A percentile compares a stretch with the other conserved stretches of the same genome.
Evolutionary conservation across 441 rosid species (phyloP).

Genomic region (Kokia cookei): DNA sequence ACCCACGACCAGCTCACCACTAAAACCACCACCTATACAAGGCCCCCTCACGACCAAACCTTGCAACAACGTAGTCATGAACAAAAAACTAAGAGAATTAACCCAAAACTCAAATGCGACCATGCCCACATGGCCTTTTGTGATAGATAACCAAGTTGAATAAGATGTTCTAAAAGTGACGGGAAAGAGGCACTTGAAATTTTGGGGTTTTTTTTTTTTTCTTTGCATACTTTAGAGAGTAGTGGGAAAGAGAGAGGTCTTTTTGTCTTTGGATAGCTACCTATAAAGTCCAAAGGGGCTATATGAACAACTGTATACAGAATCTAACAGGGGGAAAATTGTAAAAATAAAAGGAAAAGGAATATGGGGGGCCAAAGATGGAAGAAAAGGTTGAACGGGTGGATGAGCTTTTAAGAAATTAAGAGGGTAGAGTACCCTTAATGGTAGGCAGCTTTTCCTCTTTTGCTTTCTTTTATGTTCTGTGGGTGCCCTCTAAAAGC

Average conservation of each 20-base stretch:
- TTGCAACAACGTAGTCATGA: too few species aligned
- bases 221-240: background rate
- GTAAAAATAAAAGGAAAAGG: background rate
- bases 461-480: background rate
- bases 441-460: constrained; percentile 25
- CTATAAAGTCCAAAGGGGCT: constrained; percentile 6
- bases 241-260: constrained; percentile 12
- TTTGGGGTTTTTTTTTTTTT: background rate
- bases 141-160: background rate
- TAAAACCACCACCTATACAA: too few species aligned
- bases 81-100: background rate
- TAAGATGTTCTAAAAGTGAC: constrained; percentile 7
- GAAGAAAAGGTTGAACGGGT: background rate
- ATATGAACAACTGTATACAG: background rate
- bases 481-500: constrained; percentile 22
- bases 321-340: constrained; percentile 1
- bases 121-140: constrained; percentile 8
- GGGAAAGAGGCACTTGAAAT: background rate
- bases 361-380: background rate
- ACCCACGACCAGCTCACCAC: too few species aligned
- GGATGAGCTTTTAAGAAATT: constrained; percentile 8
- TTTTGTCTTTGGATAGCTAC: constrained; percentile 19
- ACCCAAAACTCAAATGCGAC: background rate
- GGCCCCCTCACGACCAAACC: too few species aligned
- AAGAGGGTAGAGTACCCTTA: constrained; percentile 14